Evolutionary conservation across 129 eudicot genomes (phyloP).

Genomic region (Centrapalus pauciflorus): DNA sequence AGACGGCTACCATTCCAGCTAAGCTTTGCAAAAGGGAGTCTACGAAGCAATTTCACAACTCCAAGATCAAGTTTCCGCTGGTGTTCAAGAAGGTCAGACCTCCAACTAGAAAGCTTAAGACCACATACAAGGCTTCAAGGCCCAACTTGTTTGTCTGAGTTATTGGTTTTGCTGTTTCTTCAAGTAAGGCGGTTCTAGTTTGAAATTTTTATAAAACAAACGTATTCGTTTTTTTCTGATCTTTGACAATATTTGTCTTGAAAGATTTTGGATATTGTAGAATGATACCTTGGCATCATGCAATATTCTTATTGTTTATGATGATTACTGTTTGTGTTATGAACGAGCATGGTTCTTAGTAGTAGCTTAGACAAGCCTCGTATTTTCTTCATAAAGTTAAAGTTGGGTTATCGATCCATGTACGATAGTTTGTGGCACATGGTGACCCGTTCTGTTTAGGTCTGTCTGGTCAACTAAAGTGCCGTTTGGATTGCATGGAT

Average conservation of each 20-base stretch:
- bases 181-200: background rate
- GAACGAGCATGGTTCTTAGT: too few species aligned
- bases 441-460: too few species aligned
- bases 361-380: too few species aligned
- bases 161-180: background rate
- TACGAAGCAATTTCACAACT: slow-evolving; percentile 49
- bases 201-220: background rate
- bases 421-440: too few species aligned
- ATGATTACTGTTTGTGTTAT: too few species aligned
- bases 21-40: slow-evolving; percentile 60
- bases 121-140: slow-evolving; percentile 57
- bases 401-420: too few species aligned
- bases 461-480: too few species aligned
- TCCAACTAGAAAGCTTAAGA: slow-evolving; percentile 53
- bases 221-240: background rate
- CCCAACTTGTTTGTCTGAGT: slow-evolving; percentile 52
- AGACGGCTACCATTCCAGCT: slow-evolving; percentile 56
- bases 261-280: slow-evolving; percentile 19
- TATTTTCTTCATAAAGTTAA: too few species aligned
- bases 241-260: background rate
- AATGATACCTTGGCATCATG: too few species aligned
- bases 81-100: slow-evolving; percentile 56
- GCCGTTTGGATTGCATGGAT: too few species aligned
- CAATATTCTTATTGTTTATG: too few species aligned
- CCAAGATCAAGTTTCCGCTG: slow-evolving; percentile 52